Evolutionary conservation across 73 alveolate genomes (phyloP), one percentile per base, ranked within the genome.

Genomic region (Paramecium primaurelia): DNA sequence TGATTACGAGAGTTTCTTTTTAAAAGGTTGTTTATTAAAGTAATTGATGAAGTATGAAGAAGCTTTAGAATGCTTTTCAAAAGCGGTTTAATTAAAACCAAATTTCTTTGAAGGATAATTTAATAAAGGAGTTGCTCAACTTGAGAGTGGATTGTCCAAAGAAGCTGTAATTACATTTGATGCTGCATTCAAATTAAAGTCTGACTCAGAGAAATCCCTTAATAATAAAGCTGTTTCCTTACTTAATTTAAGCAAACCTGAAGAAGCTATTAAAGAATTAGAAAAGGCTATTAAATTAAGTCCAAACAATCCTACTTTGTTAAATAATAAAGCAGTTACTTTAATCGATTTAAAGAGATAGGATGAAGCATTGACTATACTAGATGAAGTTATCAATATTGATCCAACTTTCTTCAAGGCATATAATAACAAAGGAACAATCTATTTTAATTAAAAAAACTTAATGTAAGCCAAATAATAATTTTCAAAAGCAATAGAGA

Each of bases 121-220:
- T 54, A 80, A 80, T 47, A 80, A 80, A 36, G 91, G 91, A 80
- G 47, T 80, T 42, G 91, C 75, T 8, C 38, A 80, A 80, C 58
- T 45, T 22, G 91, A 80, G 75, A 32, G 75, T 18, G 71, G 75
- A 80, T 25, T 80, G 14, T 32, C 64, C 8, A 80, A 80, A 49
- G 91, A 80, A 0, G 91, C 91, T 14, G 91, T 80, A 22, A 80
- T 80, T 9, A 80, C 91, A 44, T 80, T 80, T 47, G 91, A 80
- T 80, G 71, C 71, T 10, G 91, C 91, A 18, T 80, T 80, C 30
- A 80, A 80, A 44, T 80, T 80, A 20, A 80, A 80, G 38, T 42
- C 91, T 2, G 91, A 80, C 18, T 80, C 91, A 20, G 91, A 80
- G 20, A 80, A 80, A 49, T 34, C 91, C 12, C 16, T 80, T 5